Base-by-base conservation (phyloP, 1,284 basidiomycete genomes). In the Peniophora sp. region DNA sequence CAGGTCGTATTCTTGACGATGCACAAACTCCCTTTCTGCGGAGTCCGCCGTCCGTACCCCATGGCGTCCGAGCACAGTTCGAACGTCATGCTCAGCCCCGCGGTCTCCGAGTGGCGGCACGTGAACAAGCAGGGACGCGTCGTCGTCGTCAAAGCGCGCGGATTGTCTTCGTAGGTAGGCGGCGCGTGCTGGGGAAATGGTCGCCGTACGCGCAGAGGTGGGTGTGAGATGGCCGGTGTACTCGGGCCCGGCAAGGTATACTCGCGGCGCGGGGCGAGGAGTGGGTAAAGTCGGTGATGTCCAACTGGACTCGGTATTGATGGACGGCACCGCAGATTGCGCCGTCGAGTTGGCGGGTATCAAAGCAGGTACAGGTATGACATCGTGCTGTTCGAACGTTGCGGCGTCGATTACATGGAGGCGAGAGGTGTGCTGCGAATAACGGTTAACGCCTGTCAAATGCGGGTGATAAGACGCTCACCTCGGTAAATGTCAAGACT, bases 401-500 rank as follows among this genome's bases (percentile, higher is more conserved):
- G 81, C 75, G 3, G 88, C 88, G 59, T 92, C 89, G 37, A 92
- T 68, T 51, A 91, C 71, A 60, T 92, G 89, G 0, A 92, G 58
- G 23, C 83, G 64, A 12, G 76, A 83, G 0, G 87, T 87, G 59
- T 92, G 89, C 83, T 91, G 57, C 14, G 24, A 9, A 6, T 32
- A 12, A 6, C 12, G 27, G 12, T 32, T 32, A 32, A 12, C 27
- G 22, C 20, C 52, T 34, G 20, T 3, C 46, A 55, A 20, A 54
- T 41, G 23, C 50, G 34, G 36, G 54, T 17, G 53, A 47, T 10
- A 46, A 17, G 36, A 32, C 37, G 55, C 77, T 49, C 54, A 88
- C 87, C 78, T 92, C 90, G n/a, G 90, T 88, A 65, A 91, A 92
- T 0, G 78, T 79, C 75, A 92, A 78, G 3, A 90, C 65, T 62